Conservation (phyloP, 2,329 filamentous ascomycete genomes). For the Leptographium lundbergii region DNA sequence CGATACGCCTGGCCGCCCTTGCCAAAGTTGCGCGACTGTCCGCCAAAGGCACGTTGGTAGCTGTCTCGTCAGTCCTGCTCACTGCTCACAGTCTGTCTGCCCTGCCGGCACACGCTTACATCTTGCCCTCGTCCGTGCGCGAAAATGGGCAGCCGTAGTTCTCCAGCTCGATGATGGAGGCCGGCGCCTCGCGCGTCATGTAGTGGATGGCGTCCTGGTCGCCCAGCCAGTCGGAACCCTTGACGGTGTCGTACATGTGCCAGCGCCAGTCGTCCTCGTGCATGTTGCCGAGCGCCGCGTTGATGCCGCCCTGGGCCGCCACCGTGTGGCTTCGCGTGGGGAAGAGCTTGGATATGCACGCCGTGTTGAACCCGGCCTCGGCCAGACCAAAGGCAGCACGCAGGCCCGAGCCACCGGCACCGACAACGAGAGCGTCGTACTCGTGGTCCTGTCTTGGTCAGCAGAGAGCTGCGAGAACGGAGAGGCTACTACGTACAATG, state of each 20-base stretch:
- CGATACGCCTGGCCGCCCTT: slow-evolving; percentile 98
- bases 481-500: slow-evolving; percentile 47
- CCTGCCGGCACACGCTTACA: slow-evolving; percentile 39
- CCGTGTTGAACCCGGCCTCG: slow-evolving; percentile 81
- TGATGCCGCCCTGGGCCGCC: slow-evolving; percentile 73
- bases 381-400: slow-evolving; percentile 76
- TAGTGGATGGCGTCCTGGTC: slow-evolving; percentile 98
- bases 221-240: slow-evolving; percentile 94
- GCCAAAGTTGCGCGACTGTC: slow-evolving; percentile 87
- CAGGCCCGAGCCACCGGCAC: slow-evolving; percentile 69
- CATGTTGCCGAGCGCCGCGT: slow-evolving; percentile 87
- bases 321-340: slow-evolving; percentile 78
- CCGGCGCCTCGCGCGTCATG: slow-evolving; percentile 91
- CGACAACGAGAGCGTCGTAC: slow-evolving; percentile 93
- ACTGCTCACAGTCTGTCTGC: neutral
- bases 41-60: slow-evolving; percentile 97
- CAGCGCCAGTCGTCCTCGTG: slow-evolving; percentile 97
- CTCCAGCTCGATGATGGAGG: slow-evolving; percentile 87
- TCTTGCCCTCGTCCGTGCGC: slow-evolving; percentile 89
- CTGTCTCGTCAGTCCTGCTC: slow-evolving; percentile 23
- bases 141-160: slow-evolving; percentile 97
- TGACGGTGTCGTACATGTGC: slow-evolving; percentile 99
- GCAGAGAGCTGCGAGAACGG: neutral
- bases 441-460: slow-evolving; percentile 62
- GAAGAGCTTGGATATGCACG: slow-evolving; percentile 79